A percentile compares a stretch with the other conserved stretches of the same genome.
Evolutionary conservation across 2,329 filamentous ascomycete genomes (phyloP).

Genomic region (Penicillium sp.): DNA sequence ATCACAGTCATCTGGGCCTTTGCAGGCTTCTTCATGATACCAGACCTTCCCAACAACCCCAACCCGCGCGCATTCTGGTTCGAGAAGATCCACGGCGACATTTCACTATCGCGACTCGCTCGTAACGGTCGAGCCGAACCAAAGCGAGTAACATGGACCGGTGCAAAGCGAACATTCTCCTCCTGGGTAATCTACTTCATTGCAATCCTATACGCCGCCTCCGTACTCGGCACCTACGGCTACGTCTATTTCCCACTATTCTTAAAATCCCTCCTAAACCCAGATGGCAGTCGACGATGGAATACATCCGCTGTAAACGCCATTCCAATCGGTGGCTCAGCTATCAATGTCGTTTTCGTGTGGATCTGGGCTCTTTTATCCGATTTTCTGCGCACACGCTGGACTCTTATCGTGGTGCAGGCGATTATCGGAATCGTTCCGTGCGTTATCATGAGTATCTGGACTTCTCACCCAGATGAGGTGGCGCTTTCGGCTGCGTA

Average conservation of each 20-base stretch:
- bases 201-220: slow-evolving; percentile 44
- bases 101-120: slow-evolving; percentile 44
- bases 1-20: slow-evolving; percentile 38
- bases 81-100: slow-evolving; percentile 38
- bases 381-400: slow-evolving; percentile 48
- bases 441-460: slow-evolving; percentile 52
- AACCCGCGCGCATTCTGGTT: slow-evolving; percentile 40
- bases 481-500: slow-evolving; percentile 48
- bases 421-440: slow-evolving; percentile 47
- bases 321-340: slow-evolving; percentile 48
- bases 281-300: slow-evolving; percentile 45
- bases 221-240: slow-evolving; percentile 46
- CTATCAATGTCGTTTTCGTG: slow-evolving; percentile 50
- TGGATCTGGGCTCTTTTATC: slow-evolving; percentile 54
- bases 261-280: slow-evolving; percentile 21
- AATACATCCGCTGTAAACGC: slow-evolving; percentile 45
- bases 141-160: slow-evolving; percentile 45
- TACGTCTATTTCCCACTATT: slow-evolving; percentile 33
- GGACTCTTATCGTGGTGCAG: slow-evolving; percentile 50
- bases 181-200: slow-evolving; percentile 48
- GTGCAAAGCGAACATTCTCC: slow-evolving; percentile 43
- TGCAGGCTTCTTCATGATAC: slow-evolving; percentile 35
- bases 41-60: slow-evolving; percentile 36
- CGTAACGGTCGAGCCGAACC: slow-evolving; percentile 46
- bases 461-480: slow-evolving; percentile 45